These are phyloP conservation scores for Lippia alba DNA, from an alignment of 305 asterid species.

Conservation along the genomic window DNA sequence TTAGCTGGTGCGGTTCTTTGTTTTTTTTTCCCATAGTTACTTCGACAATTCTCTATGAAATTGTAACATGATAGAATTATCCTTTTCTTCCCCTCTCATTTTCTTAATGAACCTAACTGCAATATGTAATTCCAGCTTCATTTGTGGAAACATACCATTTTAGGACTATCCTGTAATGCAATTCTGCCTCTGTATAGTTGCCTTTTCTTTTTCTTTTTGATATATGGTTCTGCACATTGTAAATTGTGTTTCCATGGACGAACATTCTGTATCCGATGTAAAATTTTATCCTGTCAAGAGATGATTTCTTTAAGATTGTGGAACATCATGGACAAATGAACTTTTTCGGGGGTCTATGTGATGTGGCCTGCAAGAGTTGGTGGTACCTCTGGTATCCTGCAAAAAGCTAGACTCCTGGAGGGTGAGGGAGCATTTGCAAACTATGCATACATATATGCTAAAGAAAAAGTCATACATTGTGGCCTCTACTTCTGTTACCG, in stretches of 20 bases:
- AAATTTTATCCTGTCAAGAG: background rate
- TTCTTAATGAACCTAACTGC: background rate
- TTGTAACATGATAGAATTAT: background rate
- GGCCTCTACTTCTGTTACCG: no score
- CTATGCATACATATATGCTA: no score
- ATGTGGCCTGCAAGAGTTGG: no score
- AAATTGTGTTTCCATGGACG: background rate
- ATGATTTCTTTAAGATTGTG: background rate
- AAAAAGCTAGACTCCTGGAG: no score
- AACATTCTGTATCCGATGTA: background rate
- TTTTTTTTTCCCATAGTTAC: conserved; percentile 1
- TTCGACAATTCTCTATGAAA: background rate
- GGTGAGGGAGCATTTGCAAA: no score
- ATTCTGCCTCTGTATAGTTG: background rate
- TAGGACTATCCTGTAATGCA: background rate
- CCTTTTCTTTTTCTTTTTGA: background rate
- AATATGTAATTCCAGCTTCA: background rate
- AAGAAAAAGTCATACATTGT: no score
- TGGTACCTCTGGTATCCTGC: no score
- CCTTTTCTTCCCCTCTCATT: background rate
- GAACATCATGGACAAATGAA: no score
- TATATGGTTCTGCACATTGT: background rate
- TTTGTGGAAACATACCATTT: background rate
- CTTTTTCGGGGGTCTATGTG: no score
- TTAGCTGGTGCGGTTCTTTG: conserved; percentile 3